phyloP scores from a whole-genome alignment of 2,329 filamentous ascomycete genomes.

The Pseudocercospora fijiensis region DNA sequence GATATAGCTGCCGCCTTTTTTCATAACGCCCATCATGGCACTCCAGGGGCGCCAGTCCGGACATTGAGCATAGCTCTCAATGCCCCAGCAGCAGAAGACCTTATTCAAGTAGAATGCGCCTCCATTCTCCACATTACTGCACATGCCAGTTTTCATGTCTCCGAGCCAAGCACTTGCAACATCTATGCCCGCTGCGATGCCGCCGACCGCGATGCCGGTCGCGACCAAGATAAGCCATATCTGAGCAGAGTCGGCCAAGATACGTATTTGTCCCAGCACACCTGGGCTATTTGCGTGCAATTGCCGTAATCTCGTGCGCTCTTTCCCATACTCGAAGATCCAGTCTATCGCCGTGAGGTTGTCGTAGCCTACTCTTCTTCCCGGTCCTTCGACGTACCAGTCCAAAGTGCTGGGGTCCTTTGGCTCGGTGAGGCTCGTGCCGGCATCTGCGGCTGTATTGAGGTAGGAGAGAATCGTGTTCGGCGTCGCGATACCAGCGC shows the following conservation, averaged over 20 bases:
- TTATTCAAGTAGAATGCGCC: constrained; percentile 86
- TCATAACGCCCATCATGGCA: constrained; percentile 65
- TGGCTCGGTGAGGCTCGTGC: constrained; percentile 39
- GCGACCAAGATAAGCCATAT: constrained; percentile 87
- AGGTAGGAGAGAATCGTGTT: constrained; percentile 46
- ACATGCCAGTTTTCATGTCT: constrained; percentile 88
- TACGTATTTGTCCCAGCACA: constrained; percentile 68
- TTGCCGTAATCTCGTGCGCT: constrained; percentile 80
- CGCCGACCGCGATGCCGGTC: constrained; percentile 79
- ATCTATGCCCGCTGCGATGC: constrained; percentile 84
- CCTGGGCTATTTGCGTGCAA: constrained; percentile 69
- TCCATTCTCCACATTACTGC: constrained; percentile 71
- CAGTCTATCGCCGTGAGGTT: constrained; percentile 97
- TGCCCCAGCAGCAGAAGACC: constrained; percentile 89
- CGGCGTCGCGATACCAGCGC: constrained; percentile 30
- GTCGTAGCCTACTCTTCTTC: constrained; percentile 88
- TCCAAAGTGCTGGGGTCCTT: constrained; percentile 57
- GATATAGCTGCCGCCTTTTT: constrained; percentile 70
- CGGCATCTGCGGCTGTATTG: constrained; percentile 41
- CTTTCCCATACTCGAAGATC: constrained; percentile 98
- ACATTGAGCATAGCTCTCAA: constrained; percentile 76
- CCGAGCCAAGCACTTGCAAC: constrained; percentile 90
- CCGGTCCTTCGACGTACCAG: constrained; percentile 88
- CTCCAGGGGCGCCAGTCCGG: constrained; percentile 86
- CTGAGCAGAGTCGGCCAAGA: constrained; percentile 80